Evolutionary conservation across 352 stramenopile species (phyloP).

Genomic region (Globisporangium sylvaticum): DNA sequence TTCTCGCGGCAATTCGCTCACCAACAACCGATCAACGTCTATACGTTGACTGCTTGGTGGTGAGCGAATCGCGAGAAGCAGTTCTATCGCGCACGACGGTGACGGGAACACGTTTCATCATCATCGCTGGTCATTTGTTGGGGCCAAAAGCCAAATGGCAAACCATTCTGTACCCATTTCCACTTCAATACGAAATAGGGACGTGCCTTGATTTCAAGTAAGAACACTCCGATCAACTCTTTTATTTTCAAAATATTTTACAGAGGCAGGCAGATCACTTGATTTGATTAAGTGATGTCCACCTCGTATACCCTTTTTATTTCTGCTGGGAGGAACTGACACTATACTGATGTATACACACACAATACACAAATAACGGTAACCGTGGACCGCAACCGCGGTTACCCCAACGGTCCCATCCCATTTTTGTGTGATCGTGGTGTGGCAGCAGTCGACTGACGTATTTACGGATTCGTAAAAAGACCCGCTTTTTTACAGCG

Average conservation of each 20-base stretch:
- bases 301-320: neutral
- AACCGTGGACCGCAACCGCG: neutral
- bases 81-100: neutral
- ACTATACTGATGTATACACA: neutral
- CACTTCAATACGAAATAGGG: neutral
- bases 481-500: conserved; percentile 15
- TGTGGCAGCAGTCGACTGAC: neutral
- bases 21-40: too few species aligned
- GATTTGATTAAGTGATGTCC: neutral
- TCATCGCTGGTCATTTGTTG: too few species aligned
- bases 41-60: neutral
- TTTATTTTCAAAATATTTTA: neutral
- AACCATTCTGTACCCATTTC: neutral
- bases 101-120: too few species aligned
- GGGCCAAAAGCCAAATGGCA: too few species aligned
- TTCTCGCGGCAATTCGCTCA: too few species aligned
- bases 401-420: neutral
- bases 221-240: neutral
- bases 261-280: neutral
- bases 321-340: neutral
- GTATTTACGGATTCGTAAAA: conserved; percentile 20
- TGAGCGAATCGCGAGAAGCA: neutral
- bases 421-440: neutral
- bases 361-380: neutral
- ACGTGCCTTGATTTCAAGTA: neutral